phyloP scores from a whole-genome alignment of 306 rosid genomes.

The Cucurbita pepo region DNA sequence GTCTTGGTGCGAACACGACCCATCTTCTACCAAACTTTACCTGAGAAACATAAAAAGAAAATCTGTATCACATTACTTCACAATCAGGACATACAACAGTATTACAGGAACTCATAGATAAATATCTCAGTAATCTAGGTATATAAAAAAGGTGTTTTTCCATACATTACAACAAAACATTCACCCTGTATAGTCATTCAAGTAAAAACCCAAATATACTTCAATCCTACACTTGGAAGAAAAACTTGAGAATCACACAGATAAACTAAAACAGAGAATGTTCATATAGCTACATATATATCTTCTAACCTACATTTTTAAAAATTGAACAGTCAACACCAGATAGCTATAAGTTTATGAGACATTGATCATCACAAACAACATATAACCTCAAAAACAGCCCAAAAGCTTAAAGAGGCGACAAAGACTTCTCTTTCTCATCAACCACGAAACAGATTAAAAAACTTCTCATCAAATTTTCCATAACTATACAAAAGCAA shows the following conservation, averaged over 20 bases:
- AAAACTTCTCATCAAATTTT: not conserved
- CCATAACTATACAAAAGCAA: not conserved
- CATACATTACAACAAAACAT: not conserved
- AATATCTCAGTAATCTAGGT: too few relatives aligned
- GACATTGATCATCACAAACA: not conserved
- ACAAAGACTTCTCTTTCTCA: not conserved
- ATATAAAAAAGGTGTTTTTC: not conserved
- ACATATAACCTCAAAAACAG: not conserved
- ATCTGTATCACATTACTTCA: not conserved
- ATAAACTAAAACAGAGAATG: not conserved
- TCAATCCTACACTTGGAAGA: not conserved
- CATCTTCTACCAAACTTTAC: constrained; percentile 3
- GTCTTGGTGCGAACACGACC: constrained; percentile 29
- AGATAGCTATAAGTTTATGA: not conserved
- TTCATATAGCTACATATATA: not conserved
- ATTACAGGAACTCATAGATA: too few relatives aligned
- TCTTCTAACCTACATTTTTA: not conserved
- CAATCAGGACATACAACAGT: not conserved
- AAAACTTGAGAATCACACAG: not conserved
- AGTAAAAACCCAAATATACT: not conserved
- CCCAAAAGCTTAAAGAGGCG: not conserved
- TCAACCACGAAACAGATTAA: too few relatives aligned
- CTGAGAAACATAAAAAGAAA: not conserved
- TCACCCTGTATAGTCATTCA: not conserved
- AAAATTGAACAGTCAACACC: not conserved